Percentiles rank a stretch among this genome's conserved stretches.
Conservation (phyloP, 768 basidiomycete species). For the Pulveroboletus frians region DNA sequence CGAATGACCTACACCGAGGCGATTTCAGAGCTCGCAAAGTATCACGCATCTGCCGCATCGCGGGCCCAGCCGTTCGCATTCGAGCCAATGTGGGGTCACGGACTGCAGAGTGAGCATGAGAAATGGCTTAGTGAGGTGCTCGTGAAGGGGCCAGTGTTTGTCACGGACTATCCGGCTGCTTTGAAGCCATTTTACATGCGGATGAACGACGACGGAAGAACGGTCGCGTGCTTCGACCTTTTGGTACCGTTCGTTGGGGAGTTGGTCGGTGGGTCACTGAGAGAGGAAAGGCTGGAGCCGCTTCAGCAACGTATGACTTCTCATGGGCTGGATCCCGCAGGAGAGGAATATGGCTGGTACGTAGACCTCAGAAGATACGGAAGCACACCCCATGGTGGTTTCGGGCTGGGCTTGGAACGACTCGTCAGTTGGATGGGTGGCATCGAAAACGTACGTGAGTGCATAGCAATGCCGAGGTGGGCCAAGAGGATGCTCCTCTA, state of each 20-base stretch:
- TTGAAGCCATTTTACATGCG: slow-evolving; percentile 99
- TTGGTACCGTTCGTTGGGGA: slow-evolving; percentile 87
- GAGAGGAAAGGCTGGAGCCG: slow-evolving; percentile 64
- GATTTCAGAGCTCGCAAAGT: slow-evolving; percentile 47
- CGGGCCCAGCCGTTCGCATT: slow-evolving; percentile 43
- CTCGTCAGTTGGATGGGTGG: slow-evolving; percentile 84
- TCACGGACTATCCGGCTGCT: slow-evolving; percentile 78
- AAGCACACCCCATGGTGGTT: slow-evolving; percentile 89
- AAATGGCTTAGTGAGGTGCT: slow-evolving; percentile 75
- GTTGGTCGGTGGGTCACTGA: slow-evolving; percentile 84
- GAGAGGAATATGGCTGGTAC: slow-evolving; percentile 62
- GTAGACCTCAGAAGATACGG: slow-evolving; percentile 79
- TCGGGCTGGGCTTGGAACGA: slow-evolving; percentile 94
- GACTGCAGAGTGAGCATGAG: slow-evolving; percentile 88
- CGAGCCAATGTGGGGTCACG: slow-evolving; percentile 59
- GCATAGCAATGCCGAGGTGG: slow-evolving; percentile 90
- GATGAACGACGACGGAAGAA: slow-evolving; percentile 46
- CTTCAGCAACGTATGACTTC: slow-evolving; percentile 48
- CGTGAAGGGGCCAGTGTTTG: slow-evolving; percentile 75
- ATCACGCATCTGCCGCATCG: slow-evolving; percentile 25
- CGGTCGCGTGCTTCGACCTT: slow-evolving; percentile 94
- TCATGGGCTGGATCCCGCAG: slow-evolving; percentile 40
- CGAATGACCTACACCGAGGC: slow-evolving; percentile 80
- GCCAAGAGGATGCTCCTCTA: slow-evolving; percentile 69
- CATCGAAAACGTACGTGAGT: slow-evolving; percentile 87